These are phyloP conservation scores for Penicillium crystallinum DNA, from an alignment of 495 filamentous ascomycete genomes.

Conservation along the genomic window DNA sequence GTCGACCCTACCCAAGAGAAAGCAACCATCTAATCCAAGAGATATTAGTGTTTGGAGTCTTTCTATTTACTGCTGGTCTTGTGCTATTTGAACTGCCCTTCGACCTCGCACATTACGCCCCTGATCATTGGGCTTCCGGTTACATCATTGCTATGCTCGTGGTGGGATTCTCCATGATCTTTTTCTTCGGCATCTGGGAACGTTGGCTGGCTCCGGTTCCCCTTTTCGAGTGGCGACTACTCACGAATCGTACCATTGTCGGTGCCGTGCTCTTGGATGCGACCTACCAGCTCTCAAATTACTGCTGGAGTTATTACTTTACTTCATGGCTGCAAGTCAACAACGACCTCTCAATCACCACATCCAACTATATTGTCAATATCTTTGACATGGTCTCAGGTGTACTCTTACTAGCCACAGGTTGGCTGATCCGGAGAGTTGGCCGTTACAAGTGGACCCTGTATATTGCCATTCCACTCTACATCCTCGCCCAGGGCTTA, in stretches of 20 bases:
- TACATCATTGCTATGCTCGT: slow-evolving; percentile 49
- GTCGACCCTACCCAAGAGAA: too few relatives aligned
- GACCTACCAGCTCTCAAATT: slow-evolving; percentile 50
- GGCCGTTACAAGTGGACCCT: slow-evolving; percentile 46
- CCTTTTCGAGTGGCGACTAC: slow-evolving; percentile 51
- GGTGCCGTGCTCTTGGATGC: slow-evolving; percentile 48
- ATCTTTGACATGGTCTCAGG: slow-evolving; percentile 43
- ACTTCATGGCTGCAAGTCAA: slow-evolving; percentile 65
- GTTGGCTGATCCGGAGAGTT: slow-evolving; percentile 45
- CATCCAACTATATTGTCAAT: slow-evolving; percentile 49
- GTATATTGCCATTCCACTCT: slow-evolving; percentile 52
- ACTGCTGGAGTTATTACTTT: slow-evolving; percentile 42
- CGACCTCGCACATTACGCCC: slow-evolving; percentile 38
- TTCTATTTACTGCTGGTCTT: slow-evolving; percentile 51
- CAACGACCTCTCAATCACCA: slow-evolving; percentile 45
- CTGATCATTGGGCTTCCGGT: slow-evolving; percentile 35
- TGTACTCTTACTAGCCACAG: slow-evolving; percentile 37
- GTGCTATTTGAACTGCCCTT: slow-evolving; percentile 54
- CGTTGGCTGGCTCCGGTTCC: slow-evolving; percentile 41
- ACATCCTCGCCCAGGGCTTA: slow-evolving; percentile 48
- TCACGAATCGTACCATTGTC: slow-evolving; percentile 42
- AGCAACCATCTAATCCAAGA: not conserved
- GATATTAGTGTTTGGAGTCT: slow-evolving; percentile 35
- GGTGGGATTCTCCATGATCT: slow-evolving; percentile 44
- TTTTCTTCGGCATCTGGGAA: slow-evolving; percentile 53